A percentile compares a stretch with the other conserved stretches of the same genome.
Conservation (phyloP, 176 grass and related monocot genomes). For the Cenchrus fungigraminus region DNA sequence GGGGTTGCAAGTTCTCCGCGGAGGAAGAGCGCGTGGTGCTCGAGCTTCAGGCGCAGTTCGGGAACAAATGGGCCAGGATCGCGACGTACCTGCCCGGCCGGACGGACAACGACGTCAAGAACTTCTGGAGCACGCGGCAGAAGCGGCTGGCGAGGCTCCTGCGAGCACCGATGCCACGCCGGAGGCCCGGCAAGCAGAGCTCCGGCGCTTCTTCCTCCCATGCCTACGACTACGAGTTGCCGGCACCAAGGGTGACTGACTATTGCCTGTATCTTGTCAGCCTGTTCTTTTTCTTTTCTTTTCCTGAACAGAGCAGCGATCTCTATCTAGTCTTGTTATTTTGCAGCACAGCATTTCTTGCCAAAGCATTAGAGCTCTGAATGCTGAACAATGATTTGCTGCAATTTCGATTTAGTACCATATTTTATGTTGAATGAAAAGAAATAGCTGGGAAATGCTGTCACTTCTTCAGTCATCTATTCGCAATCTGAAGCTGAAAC, state of each 20-base stretch:
- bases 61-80: constrained; percentile 77
- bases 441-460: not conserved
- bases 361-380: not conserved
- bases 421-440: not conserved
- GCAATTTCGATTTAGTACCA: not conserved
- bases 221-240: not conserved
- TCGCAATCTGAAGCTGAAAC: not conserved
- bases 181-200: not conserved
- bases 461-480: not conserved
- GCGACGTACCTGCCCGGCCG: constrained; percentile 47
- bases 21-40: constrained; percentile 59
- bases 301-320: not conserved
- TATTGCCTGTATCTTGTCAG: not conserved
- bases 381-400: not conserved
- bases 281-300: not conserved
- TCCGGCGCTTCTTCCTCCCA: not conserved
- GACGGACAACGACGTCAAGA: constrained; percentile 80
- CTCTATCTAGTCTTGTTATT: not conserved
- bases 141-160: constrained; percentile 49
- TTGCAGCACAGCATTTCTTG: not conserved
- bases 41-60: constrained; percentile 42
- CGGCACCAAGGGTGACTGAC: constrained; percentile 4
- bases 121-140: constrained; percentile 68
- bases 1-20: constrained; percentile 46
- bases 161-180: not conserved